phyloP scores from a whole-genome alignment of 2,329 filamentous ascomycete genomes.

The Paramyrothecium sp. region DNA sequence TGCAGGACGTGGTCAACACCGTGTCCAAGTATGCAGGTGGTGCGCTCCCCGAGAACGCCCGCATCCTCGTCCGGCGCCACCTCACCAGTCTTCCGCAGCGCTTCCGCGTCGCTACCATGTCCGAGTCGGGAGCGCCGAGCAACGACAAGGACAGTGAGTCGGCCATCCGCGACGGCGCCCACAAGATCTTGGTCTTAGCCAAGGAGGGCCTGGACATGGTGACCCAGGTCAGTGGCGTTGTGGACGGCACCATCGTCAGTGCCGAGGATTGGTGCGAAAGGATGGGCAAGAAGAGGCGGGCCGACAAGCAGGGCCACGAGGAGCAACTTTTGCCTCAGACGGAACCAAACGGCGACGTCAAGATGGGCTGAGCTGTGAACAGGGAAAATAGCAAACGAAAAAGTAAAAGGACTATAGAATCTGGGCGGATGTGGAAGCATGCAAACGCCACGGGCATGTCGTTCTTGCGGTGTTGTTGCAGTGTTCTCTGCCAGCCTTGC shows the following conservation, averaged over 20 bases:
- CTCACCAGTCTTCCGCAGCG: constrained; percentile 81
- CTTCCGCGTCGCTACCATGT: constrained; percentile 70
- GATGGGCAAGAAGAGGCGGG: constrained; percentile 50
- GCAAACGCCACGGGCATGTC: too few species aligned
- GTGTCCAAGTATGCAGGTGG: constrained; percentile 92
- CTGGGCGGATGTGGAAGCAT: too few species aligned
- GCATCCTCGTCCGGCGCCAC: constrained; percentile 78
- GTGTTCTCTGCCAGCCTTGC: too few species aligned
- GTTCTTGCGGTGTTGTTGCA: too few species aligned
- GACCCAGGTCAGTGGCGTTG: constrained; percentile 80
- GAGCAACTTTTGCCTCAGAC: constrained; percentile 21
- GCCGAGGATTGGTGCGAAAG: constrained; percentile 90
- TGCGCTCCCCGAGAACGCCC: constrained; percentile 84
- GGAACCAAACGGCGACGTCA: constrained; percentile 23
- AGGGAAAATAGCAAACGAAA: background rate
- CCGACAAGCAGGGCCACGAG: constrained; percentile 21
- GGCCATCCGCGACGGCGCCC: constrained; percentile 55
- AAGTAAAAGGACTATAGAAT: too few species aligned
- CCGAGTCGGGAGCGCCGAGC: constrained; percentile 23
- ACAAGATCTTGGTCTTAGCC: constrained; percentile 80
- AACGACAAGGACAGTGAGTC: constrained; percentile 32
- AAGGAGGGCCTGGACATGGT: constrained; percentile 94
- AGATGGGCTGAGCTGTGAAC: constrained; percentile 19
- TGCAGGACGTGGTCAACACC: constrained; percentile 79
- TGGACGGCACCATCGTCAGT: constrained; percentile 85